These are phyloP conservation scores for Lachnellula hyalina DNA, from an alignment of 2,329 filamentous ascomycete species.

Conservation along the genomic window DNA sequence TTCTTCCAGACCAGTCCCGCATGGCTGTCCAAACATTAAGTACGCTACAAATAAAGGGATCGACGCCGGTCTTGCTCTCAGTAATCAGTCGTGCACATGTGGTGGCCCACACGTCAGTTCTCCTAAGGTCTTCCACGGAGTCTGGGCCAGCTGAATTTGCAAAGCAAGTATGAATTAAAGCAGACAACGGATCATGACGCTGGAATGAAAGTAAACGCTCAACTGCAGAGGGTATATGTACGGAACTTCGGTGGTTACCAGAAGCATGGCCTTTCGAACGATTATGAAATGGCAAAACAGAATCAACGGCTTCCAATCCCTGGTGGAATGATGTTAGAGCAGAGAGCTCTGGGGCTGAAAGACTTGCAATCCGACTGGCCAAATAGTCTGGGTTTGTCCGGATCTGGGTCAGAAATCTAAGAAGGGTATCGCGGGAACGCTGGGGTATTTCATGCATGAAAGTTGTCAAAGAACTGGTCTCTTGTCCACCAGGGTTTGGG, in stretches of 20 bases:
- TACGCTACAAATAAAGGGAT: constrained; percentile 76
- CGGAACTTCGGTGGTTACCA: constrained; percentile 41
- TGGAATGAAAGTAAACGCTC: constrained; percentile 85
- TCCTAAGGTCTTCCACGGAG: constrained; percentile 71
- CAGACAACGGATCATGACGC: constrained; percentile 78
- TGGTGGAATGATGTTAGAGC: constrained; percentile 74
- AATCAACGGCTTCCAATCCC: constrained; percentile 74
- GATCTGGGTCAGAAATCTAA: constrained; percentile 75
- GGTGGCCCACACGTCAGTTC: constrained; percentile 83
- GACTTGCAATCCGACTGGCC: constrained; percentile 70
- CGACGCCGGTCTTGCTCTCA: constrained; percentile 68
- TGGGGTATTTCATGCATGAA: constrained; percentile 71
- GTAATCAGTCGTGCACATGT: constrained; percentile 78
- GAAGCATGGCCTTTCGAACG: constrained; percentile 40
- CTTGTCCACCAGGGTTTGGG: constrained; percentile 33
- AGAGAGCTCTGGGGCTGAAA: constrained; percentile 71
- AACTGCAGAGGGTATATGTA: constrained; percentile 57
- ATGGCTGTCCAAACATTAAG: constrained; percentile 83
- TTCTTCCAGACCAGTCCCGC: constrained; percentile 83
- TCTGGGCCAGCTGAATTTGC: constrained; percentile 78
- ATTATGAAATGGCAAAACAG: constrained; percentile 68
- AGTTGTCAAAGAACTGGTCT: constrained; percentile 42
- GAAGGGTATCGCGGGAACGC: constrained; percentile 66
- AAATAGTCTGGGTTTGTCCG: constrained; percentile 85
- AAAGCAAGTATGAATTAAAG: constrained; percentile 83